Percentiles rank a stretch among this genome's conserved stretches.
phyloP scores from a whole-genome alignment of 805 yeast species.

The Ogataea populi-albae region DNA sequence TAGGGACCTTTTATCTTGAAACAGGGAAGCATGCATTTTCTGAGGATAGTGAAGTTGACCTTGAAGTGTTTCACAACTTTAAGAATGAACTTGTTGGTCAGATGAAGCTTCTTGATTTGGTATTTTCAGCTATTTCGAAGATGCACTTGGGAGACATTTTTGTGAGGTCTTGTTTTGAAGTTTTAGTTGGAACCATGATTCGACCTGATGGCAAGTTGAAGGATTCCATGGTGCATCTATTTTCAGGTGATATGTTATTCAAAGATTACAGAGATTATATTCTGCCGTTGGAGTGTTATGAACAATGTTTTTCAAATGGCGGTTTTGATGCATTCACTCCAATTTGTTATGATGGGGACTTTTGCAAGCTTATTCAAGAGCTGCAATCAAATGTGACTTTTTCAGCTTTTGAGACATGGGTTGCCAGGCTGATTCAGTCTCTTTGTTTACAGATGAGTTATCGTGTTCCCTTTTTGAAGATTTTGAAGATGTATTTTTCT shows the following conservation, averaged over 20 bases:
- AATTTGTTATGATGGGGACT: neutral
- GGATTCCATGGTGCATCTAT: constrained; percentile 19
- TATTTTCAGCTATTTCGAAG: no score
- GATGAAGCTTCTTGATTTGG: constrained; percentile 25
- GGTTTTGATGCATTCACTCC: neutral
- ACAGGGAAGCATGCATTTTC: constrained; percentile 24
- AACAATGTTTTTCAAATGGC: constrained; percentile 33
- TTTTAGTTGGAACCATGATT: constrained; percentile 40
- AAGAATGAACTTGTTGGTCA: constrained; percentile 16
- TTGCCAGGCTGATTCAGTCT: constrained; percentile 31
- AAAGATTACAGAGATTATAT: constrained; percentile 21
- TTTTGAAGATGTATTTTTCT: constrained; percentile 34
- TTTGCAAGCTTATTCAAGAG: neutral
- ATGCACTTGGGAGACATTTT: constrained; percentile 25
- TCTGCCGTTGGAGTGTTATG: constrained; percentile 34
- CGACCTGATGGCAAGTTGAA: constrained; percentile 18
- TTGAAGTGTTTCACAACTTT: constrained; percentile 10
- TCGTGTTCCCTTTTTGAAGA: constrained; percentile 28
- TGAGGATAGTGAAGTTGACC: constrained; percentile 20
- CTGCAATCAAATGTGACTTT: neutral
- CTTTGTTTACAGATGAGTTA: constrained; percentile 33
- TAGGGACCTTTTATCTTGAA: constrained; percentile 28
- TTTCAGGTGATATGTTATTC: constrained; percentile 10
- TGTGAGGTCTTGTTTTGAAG: constrained; percentile 34
- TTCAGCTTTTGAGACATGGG: constrained; percentile 28